Conservation (phyloP, 2,329 filamentous ascomycete genomes). For the Aureobasidium uvarum region DNA sequence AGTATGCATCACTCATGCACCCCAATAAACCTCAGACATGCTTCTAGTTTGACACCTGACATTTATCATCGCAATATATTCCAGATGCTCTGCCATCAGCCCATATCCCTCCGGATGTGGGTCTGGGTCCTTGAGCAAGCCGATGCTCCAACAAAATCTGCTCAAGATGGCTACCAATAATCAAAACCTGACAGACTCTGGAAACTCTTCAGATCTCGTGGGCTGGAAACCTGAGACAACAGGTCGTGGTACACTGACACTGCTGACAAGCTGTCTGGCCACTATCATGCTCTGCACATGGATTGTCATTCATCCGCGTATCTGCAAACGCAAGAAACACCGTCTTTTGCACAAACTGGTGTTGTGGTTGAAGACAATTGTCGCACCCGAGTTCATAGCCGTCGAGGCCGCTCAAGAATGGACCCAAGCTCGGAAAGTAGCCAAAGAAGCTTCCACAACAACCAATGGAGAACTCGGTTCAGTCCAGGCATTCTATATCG, state of each 20-base stretch:
- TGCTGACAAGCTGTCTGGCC: slow-evolving; percentile 37
- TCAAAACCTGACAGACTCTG: neutral
- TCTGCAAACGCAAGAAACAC: slow-evolving; percentile 32
- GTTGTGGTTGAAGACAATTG: slow-evolving; percentile 37
- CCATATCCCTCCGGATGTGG: neutral
- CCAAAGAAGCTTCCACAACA: slow-evolving; percentile 32
- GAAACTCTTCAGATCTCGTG: slow-evolving; percentile 27
- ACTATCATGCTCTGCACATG: slow-evolving; percentile 42
- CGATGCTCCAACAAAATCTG: neutral
- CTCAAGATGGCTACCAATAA: neutral
- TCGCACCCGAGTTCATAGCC: slow-evolving; percentile 41
- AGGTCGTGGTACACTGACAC: slow-evolving; percentile 38
- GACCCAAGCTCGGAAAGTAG: slow-evolving; percentile 37
- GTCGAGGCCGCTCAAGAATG: slow-evolving; percentile 42
- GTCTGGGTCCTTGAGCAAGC: neutral
- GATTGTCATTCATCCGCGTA: slow-evolving; percentile 41
- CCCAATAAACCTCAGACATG: neutral
- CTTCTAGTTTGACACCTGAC: neutral
- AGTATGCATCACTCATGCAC: neutral
- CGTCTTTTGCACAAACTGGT: slow-evolving; percentile 34
- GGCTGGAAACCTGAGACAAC: slow-evolving; percentile 37
- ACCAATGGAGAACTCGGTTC: slow-evolving; percentile 34
- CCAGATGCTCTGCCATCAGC: neutral
- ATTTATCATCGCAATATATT: neutral
- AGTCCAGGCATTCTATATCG: slow-evolving; percentile 39